These are phyloP conservation scores for Pisolithus sp. DNA, from an alignment of 768 basidiomycete genomes.

Conservation along the genomic window DNA sequence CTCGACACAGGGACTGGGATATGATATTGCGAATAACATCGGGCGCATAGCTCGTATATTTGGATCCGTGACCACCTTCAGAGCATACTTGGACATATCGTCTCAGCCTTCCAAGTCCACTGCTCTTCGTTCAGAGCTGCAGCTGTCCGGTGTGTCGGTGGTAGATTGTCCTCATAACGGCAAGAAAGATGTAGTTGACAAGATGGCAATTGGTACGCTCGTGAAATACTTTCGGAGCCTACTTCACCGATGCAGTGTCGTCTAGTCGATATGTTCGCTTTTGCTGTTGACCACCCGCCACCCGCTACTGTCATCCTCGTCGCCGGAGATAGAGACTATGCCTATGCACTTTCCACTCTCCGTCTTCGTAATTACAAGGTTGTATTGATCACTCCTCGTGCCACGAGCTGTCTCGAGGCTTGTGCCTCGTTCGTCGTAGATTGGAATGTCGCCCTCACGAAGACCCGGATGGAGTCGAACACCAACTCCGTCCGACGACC, in stretches of 20 bases:
- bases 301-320: conserved; percentile 56
- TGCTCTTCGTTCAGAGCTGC: conserved; percentile 36
- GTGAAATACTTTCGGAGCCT: neutral
- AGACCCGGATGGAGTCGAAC: conserved; percentile 17
- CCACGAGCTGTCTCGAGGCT: conserved; percentile 41
- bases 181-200: conserved; percentile 36
- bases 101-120: conserved; percentile 31
- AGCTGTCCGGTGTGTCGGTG: conserved; percentile 39
- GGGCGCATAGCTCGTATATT: conserved; percentile 40
- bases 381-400: conserved; percentile 38
- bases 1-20: conserved; percentile 31
- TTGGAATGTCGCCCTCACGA: conserved; percentile 40
- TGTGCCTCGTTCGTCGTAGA: conserved; percentile 51
- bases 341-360: conserved; percentile 54
- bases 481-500: conserved; percentile 21
- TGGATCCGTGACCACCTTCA: conserved; percentile 44
- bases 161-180: conserved; percentile 30
- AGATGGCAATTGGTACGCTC: conserved; percentile 21
- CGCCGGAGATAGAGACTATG: conserved; percentile 61
- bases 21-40: conserved; percentile 38
- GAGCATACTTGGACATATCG: conserved; percentile 47
- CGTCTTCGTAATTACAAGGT: conserved; percentile 49
- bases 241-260: conserved; percentile 3
- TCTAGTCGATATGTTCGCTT: conserved; percentile 60
- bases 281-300: conserved; percentile 54